These are phyloP conservation scores for Penicillium hesseltinei DNA, from an alignment of 2,329 filamentous ascomycete genomes.

Conservation along the genomic window DNA sequence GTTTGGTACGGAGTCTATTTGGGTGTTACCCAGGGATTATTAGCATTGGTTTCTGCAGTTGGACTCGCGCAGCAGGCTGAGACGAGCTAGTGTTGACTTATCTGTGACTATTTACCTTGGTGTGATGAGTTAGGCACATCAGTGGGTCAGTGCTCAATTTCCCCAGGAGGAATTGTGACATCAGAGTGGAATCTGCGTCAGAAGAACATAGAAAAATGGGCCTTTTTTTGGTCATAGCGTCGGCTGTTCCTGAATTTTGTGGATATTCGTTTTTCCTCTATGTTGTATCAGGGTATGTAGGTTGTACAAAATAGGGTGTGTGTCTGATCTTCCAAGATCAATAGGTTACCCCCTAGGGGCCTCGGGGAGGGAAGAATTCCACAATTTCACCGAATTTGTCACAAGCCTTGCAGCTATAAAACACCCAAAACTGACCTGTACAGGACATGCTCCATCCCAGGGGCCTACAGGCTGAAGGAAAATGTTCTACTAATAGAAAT, in stretches of 20 bases:
- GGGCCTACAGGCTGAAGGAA: not conserved
- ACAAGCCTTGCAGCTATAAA: not conserved
- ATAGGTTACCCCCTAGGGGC: not conserved
- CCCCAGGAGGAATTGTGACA: slow-evolving; percentile 23
- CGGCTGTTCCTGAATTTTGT: slow-evolving; percentile 7
- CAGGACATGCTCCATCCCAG: not conserved
- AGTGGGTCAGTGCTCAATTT: slow-evolving; percentile 25
- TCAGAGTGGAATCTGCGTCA: slow-evolving; percentile 13
- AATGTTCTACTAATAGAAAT: slow-evolving; percentile 27
- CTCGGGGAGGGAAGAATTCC: not conserved
- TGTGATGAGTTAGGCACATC: slow-evolving; percentile 9
- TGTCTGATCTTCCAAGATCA: not conserved
- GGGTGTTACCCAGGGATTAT: not conserved
- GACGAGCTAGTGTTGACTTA: slow-evolving; percentile 16
- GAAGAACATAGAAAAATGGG: not conserved
- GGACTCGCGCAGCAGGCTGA: not conserved
- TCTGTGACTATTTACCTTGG: slow-evolving; percentile 17
- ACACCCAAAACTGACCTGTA: slow-evolving; percentile 1
- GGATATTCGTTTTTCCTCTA: not conserved
- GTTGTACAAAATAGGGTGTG: not conserved
- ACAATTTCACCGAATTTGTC: not conserved
- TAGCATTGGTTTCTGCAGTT: not conserved
- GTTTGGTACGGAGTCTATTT: not conserved
- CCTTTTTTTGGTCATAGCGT: slow-evolving; percentile 20
- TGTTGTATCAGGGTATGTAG: not conserved